A percentile compares a stretch with the other conserved stretches of the same genome.
These are phyloP conservation scores for Stenocarpella maydis DNA, from an alignment of 2,329 filamentous ascomycete species.

Conservation along the genomic window DNA sequence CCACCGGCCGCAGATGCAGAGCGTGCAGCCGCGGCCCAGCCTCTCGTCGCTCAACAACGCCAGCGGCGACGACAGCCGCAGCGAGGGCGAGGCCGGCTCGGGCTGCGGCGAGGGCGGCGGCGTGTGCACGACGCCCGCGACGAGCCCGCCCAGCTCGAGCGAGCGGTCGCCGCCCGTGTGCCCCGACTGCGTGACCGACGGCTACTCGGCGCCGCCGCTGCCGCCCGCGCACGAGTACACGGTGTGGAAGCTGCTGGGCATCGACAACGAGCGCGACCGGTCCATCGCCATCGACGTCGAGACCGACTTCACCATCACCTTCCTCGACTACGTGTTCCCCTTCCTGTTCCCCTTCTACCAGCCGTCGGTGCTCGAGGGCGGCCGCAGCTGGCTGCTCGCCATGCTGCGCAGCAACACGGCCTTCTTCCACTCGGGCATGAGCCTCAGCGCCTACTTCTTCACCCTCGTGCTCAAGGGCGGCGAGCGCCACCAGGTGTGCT, in stretches of 20 bases:
- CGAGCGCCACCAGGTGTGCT: conserved; percentile 46
- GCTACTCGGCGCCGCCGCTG: conserved; percentile 9
- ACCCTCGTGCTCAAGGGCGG: conserved; percentile 52
- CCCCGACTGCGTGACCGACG: conserved; percentile 29
- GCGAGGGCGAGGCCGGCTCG: conserved; percentile 15
- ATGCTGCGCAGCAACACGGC: conserved; percentile 64
- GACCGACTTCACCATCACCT: conserved; percentile 60
- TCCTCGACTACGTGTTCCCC: conserved; percentile 69
- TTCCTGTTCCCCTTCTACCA: conserved; percentile 71
- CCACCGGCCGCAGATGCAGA: conserved; percentile 21
- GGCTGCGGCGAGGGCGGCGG: not conserved
- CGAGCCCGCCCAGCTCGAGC: conserved; percentile 30
- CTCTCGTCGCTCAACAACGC: conserved; percentile 13
- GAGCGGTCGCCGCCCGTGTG: conserved; percentile 30
- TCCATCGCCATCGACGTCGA: conserved; percentile 36
- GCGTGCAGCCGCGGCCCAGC: conserved; percentile 8
- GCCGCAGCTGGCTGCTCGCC: conserved; percentile 67
- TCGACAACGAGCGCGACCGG: conserved; percentile 29
- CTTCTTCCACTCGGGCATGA: conserved; percentile 64
- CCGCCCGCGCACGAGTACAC: conserved; percentile 28
- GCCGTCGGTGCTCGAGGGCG: conserved; percentile 62
- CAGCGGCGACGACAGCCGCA: conserved; percentile 25
- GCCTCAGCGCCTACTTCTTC: conserved; percentile 66
- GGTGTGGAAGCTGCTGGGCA: conserved; percentile 33
- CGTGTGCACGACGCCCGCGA: conserved; percentile 21